Evolutionary conservation across 1,139 yeast genomes (phyloP).

Genomic region (Saccharomyces hybrid): DNA sequence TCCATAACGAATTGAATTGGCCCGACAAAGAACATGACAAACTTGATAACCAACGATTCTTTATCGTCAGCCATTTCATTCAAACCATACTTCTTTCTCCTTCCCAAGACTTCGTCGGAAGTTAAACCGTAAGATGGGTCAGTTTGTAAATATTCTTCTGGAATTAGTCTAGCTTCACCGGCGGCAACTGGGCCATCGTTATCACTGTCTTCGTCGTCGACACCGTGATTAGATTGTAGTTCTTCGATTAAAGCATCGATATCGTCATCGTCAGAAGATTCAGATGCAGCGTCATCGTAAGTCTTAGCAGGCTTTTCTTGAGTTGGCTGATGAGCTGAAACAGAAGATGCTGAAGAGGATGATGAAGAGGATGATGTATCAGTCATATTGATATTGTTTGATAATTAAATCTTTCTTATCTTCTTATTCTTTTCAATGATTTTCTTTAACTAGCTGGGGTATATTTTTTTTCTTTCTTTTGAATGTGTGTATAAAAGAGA

Average conservation of each 20-base stretch:
- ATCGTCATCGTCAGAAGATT: conserved; percentile 64
- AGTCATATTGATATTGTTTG: background rate
- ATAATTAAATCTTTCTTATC: background rate
- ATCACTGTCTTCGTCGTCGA: conserved; percentile 47
- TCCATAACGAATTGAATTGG: conserved; percentile 98
- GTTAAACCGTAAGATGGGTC: conserved; percentile 74
- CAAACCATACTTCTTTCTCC: conserved; percentile 88
- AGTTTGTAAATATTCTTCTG: conserved; percentile 82
- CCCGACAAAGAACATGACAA: conserved; percentile 86
- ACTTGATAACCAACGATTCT: conserved; percentile 75
- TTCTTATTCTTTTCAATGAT: background rate
- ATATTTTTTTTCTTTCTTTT: background rate
- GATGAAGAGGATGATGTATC: background rate
- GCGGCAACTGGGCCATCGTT: conserved; percentile 35
- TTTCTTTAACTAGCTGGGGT: background rate
- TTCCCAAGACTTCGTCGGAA: conserved; percentile 67
- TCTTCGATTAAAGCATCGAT: conserved; percentile 83
- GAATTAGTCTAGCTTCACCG: conserved; percentile 51
- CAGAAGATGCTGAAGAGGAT: background rate
- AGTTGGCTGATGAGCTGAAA: background rate
- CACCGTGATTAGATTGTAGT: conserved; percentile 72
- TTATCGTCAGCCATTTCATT: conserved; percentile 92
- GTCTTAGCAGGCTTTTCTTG: conserved; percentile 1
- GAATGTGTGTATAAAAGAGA: background rate
- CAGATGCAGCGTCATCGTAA: conserved; percentile 29